A percentile compares a stretch with the other conserved stretches of the same genome.
phyloP scores from a whole-genome alignment of 176 grass and related monocot species.

The Avena sativa region DNA sequence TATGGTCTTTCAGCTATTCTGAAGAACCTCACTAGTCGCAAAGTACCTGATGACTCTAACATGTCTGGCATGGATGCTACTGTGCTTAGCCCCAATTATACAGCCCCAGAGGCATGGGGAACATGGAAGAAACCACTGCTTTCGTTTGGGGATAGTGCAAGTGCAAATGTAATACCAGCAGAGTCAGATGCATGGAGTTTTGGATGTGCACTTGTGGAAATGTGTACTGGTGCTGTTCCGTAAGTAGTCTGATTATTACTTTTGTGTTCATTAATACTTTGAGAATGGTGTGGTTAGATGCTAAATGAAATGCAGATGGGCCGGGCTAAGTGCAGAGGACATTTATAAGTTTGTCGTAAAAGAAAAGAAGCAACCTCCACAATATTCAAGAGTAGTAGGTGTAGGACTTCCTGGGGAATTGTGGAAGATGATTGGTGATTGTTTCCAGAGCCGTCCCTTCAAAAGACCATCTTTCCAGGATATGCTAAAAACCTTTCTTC shows the following conservation, averaged over 20 bases:
- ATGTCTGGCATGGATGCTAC: constrained; percentile 77
- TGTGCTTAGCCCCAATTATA: constrained; percentile 91
- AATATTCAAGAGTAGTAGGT: constrained; percentile 96
- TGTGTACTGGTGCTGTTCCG: constrained; percentile 99
- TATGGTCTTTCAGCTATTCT: constrained; percentile 95
- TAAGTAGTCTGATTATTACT: constrained; percentile 73
- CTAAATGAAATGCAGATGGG: constrained; percentile 87
- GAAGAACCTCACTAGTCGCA: constrained; percentile 76
- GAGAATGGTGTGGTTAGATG: constrained; percentile 49
- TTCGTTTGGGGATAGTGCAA: constrained; percentile 83
- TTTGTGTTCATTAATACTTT: constrained; percentile 49
- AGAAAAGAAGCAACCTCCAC: constrained; percentile 86
- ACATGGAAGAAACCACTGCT: constrained; percentile 82
- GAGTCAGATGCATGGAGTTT: constrained; percentile 99
- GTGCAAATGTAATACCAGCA: constrained; percentile 78
- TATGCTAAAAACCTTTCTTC: constrained; percentile 96
- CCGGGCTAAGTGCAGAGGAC: constrained; percentile 91
- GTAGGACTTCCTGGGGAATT: constrained; percentile 96
- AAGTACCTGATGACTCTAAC: constrained; percentile 68
- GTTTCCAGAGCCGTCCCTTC: constrained; percentile 79
- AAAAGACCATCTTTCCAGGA: constrained; percentile 93
- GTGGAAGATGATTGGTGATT: constrained; percentile 99
- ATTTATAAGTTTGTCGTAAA: constrained; percentile 87
- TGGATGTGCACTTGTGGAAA: constrained; percentile 97
- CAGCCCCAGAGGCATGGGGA: constrained; percentile 97